Base-by-base conservation (phyloP, 2,329 filamentous ascomycete genomes). In the Dactylellina haptotyla region DNA sequence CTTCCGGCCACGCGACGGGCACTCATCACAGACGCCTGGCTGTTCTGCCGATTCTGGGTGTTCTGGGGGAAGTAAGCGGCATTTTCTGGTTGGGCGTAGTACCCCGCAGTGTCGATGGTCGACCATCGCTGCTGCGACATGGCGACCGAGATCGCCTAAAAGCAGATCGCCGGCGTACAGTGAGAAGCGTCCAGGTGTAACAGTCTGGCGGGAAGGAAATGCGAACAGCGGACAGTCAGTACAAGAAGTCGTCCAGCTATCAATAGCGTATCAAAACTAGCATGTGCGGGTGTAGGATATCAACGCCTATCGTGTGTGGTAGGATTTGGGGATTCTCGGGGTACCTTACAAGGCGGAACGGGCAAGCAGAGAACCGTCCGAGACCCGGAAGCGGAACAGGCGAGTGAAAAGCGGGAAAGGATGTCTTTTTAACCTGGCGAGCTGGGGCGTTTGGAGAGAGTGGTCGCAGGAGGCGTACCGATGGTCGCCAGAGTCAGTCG, bases 11-110 rank as follows among this genome's bases (percentile, higher is more conserved):
- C 79, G 14, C 81, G 80, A 56, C 82, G 82, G 63, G 81, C 81
- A 63, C 82, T 81, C 53, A 79, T 79, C 66, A 79, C 76, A 34
- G 83, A 84, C 46, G 80, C 79, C 75, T 80, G 69, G 41, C 69
- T 73, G 54, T 59, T 65, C 54, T 73, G 61, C 43, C 69, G 69
- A 48, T 61, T 53, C 41, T 73, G 61, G 50, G 61, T 61, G 28
- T 61, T 53, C 41, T 73, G 61, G 50, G 61, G 69, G 28, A 46
- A 43, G 53, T 66, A 65, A 56, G 51, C 51, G 53, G 67, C 54
- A 66, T 56, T 54, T 62, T 73, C 69, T 20, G 45, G 61, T 65
- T 66, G 69, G 61, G 53, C 53, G 28, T 73, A 73, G 54, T 73
- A 73, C 61, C 69, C 69, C 61, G 61, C 69, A 66, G 69, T 48